Conservation (phyloP, 768 basidiomycete genomes). For the Suillus plorans region DNA sequence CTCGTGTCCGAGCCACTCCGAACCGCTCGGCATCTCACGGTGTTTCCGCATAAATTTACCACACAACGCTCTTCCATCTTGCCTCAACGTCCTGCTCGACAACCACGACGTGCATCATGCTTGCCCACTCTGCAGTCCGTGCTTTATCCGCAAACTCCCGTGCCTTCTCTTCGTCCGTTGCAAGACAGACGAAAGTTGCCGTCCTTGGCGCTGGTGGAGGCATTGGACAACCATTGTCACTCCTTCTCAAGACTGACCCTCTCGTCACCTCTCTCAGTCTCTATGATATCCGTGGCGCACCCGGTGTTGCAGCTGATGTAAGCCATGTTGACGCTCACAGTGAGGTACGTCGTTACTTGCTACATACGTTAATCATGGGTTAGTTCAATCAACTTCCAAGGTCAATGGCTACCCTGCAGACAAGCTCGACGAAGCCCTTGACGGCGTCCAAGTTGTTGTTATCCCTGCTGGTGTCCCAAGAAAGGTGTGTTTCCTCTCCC, state of each 20-base stretch:
- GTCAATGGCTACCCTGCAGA: constrained; percentile 81
- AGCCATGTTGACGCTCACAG: constrained; percentile 89
- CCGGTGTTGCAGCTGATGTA: constrained; percentile 97
- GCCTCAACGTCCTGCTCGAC: constrained; percentile 5
- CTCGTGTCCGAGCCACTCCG: constrained; percentile 1
- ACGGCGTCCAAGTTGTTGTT: constrained; percentile 88
- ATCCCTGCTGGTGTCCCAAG: constrained; percentile 99
- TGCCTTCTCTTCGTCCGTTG: constrained; percentile 72
- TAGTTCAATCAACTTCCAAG: constrained; percentile 33
- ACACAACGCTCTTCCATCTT: background rate
- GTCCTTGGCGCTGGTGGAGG: constrained; percentile 99
- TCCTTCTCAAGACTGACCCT: constrained; percentile 92
- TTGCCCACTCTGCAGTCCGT: constrained; percentile 63
- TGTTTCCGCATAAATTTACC: constrained; percentile 1
- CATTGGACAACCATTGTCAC: constrained; percentile 95
- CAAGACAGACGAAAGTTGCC: constrained; percentile 83
- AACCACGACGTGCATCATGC: constrained; percentile 47
- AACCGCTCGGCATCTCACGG: background rate
- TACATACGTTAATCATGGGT: constrained; percentile 1
- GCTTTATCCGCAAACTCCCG: constrained; percentile 55
- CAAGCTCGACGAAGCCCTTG: constrained; percentile 86
- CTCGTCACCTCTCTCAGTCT: constrained; percentile 82
- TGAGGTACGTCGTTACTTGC: constrained; percentile 51
- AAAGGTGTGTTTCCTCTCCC: constrained; percentile 59
- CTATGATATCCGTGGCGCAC: constrained; percentile 94